phyloP scores from a whole-genome alignment of 2,329 filamentous ascomycete genomes.

The Colletotrichum sp. region DNA sequence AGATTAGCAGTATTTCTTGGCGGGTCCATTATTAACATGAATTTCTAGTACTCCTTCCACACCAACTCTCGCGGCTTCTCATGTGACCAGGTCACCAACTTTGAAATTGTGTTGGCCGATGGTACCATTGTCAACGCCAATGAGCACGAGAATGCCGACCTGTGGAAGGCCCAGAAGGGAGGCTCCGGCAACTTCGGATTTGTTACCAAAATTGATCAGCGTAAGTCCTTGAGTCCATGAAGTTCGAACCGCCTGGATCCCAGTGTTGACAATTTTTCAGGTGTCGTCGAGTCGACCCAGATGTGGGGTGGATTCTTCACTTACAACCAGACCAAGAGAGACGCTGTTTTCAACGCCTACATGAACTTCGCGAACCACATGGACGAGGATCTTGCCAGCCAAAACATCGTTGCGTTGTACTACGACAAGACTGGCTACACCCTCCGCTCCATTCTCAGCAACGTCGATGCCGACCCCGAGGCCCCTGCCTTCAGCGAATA shows the following conservation, averaged over 20 bases:
- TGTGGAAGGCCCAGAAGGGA: constrained; percentile 51
- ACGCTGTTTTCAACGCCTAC: constrained; percentile 30
- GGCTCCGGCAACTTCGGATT: constrained; percentile 51
- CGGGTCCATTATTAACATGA: neutral
- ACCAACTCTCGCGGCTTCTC: constrained; percentile 39
- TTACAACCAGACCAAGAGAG: constrained; percentile 28
- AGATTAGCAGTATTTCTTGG: neutral
- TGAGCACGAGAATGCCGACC: constrained; percentile 37
- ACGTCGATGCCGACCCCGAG: constrained; percentile 26
- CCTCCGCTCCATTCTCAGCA: constrained; percentile 29
- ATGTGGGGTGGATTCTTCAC: constrained; percentile 32
- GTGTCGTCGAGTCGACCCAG: constrained; percentile 20
- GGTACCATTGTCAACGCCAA: constrained; percentile 48
- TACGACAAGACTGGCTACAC: constrained; percentile 23
- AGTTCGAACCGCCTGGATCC: neutral
- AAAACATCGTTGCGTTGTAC: constrained; percentile 30
- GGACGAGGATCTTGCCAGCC: constrained; percentile 28
- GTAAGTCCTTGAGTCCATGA: neutral
- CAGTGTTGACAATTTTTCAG: neutral
- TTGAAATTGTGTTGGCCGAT: constrained; percentile 48
- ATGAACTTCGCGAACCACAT: constrained; percentile 31
- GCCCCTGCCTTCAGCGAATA: constrained; percentile 28
- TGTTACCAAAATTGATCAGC: constrained; percentile 30
- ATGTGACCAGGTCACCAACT: constrained; percentile 47
- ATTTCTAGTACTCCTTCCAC: constrained; percentile 30